Evolutionary conservation across 768 basidiomycete species (phyloP).

Genomic region (Multifurca ochricompacta): DNA sequence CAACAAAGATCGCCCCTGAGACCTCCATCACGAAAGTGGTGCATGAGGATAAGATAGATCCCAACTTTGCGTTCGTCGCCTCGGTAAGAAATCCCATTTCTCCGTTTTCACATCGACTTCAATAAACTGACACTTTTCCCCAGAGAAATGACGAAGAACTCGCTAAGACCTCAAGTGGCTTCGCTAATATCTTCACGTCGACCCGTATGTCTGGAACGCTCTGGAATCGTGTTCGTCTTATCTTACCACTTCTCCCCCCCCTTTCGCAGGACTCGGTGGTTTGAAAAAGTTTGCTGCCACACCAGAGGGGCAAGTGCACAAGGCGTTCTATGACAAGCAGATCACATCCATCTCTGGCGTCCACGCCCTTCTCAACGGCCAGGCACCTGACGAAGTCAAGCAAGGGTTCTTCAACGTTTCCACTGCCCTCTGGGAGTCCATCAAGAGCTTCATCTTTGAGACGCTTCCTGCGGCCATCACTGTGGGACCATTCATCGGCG

Average conservation of each 20-base stretch:
- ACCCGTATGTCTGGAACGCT: constrained; percentile 37
- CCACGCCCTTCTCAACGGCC: constrained; percentile 36
- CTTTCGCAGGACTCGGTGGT: constrained; percentile 34
- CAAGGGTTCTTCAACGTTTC: constrained; percentile 35
- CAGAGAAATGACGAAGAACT: constrained; percentile 43
- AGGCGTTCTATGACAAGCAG: constrained; percentile 39
- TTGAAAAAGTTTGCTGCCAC: constrained; percentile 32
- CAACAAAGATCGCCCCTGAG: constrained; percentile 29
- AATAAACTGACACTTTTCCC: neutral
- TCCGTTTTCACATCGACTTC: neutral
- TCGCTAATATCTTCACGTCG: constrained; percentile 31
- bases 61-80: constrained; percentile 43
- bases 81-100: constrained; percentile 27
- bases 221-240: no score
- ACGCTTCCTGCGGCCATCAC: constrained; percentile 37
- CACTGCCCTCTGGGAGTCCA: constrained; percentile 31
- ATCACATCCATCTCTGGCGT: constrained; percentile 33
- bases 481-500: constrained; percentile 40
- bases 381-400: constrained; percentile 30
- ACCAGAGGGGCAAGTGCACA: constrained; percentile 31
- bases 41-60: constrained; percentile 41
- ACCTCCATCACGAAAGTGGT: constrained; percentile 33
- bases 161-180: constrained; percentile 28
- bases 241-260: no score
- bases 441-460: constrained; percentile 33